Base-by-base conservation (phyloP, 2,329 filamentous ascomycete genomes). In the Fusarium subtropicale region DNA sequence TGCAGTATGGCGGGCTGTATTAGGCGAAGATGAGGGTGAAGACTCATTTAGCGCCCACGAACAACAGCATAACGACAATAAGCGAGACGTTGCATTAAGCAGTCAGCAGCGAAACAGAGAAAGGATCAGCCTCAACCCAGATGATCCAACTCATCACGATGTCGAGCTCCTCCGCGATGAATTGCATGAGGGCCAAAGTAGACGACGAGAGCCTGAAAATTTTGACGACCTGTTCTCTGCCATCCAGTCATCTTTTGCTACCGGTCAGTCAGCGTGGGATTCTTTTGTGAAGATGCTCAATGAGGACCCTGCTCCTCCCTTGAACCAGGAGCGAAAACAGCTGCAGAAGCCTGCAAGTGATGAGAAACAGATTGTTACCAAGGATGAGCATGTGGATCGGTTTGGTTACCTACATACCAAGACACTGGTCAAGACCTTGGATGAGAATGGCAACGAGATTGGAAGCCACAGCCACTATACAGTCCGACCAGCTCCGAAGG, bases 391-490 rank as follows among this genome's bases (percentile, higher is more conserved):
- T 52, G 77, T 82, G 7, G 83, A 85, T 69, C 68, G 74, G 10
- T 79, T 78, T 52, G 84, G 83, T 33, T 81, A 83, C 65, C 68
- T 79, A 15, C 82, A 84, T 60, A 78, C 77, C 53, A 83, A 80
- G 68, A 78, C 78, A 11, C 81, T 79, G 9, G 77, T 80, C 28
- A 80, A 77, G 62, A 81, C 75, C 10, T 71, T 82, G 11, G 81
- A 85, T 39, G 75, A 76, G 22, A 71, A 83, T 10, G 84, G 83
- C 45, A 77, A 78, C 15, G 79, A 83, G 58, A 74, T 84, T 18
- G 76, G 79, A 34, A 78, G 74, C 9, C 75, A 80, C 65, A 82
- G 80, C 1, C 74, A 76, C 60, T 77, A 79, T 47, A 76, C 74
- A 7, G 71, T 79, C 47, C 74, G 74, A 5, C 76, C 77, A 12